Evolutionary conservation across 257 asterid genomes (phyloP).

Genomic region (Solanum ossicruentum): DNA sequence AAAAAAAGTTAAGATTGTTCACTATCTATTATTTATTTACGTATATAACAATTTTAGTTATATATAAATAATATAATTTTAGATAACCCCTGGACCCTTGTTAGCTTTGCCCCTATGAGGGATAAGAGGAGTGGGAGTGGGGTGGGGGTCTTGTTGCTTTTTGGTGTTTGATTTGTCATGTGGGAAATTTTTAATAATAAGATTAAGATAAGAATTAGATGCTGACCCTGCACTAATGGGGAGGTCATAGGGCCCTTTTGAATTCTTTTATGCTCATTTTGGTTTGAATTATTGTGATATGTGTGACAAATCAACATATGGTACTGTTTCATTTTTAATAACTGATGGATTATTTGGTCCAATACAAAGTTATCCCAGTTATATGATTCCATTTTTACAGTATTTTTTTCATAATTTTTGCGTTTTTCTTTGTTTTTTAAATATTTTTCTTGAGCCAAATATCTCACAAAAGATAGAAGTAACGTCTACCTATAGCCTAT

Average conservation of each 20-base stretch:
- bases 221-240: constrained; percentile 34
- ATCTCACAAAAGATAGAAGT: not conserved
- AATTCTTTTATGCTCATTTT: not conserved
- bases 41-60: too few species aligned
- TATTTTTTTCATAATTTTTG: not conserved
- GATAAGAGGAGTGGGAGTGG: not conserved
- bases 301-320: not conserved
- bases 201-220: constrained; percentile 6
- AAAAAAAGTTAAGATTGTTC: too few species aligned
- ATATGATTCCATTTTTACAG: not conserved
- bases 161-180: constrained; percentile 13
- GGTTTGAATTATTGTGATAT: not conserved
- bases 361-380: not conserved
- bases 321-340: not conserved
- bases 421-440: not conserved
- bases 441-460: not conserved
- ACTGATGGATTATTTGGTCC: not conserved
- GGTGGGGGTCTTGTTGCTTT: not conserved
- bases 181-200: not conserved
- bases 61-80: too few species aligned
- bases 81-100: too few species aligned
- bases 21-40: too few species aligned
- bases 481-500: not conserved
- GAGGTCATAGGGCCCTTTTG: not conserved
- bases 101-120: too few species aligned